Percentiles rank a stretch among this genome's conserved stretches.
These are phyloP conservation scores for Scedosporium apiospermum DNA, from an alignment of 2,329 filamentous ascomycete species.

Conservation along the genomic window DNA sequence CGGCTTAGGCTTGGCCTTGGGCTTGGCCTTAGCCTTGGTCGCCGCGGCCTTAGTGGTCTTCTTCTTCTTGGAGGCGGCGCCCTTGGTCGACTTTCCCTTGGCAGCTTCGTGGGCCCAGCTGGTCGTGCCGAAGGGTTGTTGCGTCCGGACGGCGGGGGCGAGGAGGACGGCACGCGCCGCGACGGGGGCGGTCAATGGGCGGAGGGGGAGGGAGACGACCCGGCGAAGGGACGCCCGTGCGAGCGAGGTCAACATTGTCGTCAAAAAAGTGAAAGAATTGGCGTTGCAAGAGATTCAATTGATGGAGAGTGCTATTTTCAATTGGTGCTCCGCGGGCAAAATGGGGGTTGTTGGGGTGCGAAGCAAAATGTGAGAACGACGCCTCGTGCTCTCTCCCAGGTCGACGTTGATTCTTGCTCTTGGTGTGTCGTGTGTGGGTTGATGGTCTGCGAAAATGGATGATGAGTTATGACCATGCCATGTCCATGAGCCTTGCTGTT, in stretches of 20 bases:
- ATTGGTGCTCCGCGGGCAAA: neutral
- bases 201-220: constrained; percentile 14
- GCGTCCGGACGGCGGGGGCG: constrained; percentile 14
- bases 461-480: neutral
- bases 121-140: constrained; percentile 18
- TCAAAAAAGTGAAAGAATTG: neutral
- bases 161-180: constrained; percentile 11
- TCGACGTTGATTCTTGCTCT: neutral
- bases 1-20: constrained; percentile 12
- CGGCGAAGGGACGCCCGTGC: constrained; percentile 28
- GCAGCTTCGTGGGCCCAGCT: constrained; percentile 15
- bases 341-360: neutral
- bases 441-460: neutral
- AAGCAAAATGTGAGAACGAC: neutral
- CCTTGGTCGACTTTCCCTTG: neutral
- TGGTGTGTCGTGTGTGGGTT: neutral
- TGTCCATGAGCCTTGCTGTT: neutral
- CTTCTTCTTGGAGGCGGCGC: constrained; percentile 16
- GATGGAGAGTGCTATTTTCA: neutral
- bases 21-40: constrained; percentile 17
- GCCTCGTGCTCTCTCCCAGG: neutral
- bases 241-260: constrained; percentile 31
- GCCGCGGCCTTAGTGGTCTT: constrained; percentile 16
- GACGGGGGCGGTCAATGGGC: constrained; percentile 14
- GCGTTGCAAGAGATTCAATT: neutral